Evolutionary conservation across 2,329 filamentous ascomycete species (phyloP).

Genomic region (Alternaria longipes): DNA sequence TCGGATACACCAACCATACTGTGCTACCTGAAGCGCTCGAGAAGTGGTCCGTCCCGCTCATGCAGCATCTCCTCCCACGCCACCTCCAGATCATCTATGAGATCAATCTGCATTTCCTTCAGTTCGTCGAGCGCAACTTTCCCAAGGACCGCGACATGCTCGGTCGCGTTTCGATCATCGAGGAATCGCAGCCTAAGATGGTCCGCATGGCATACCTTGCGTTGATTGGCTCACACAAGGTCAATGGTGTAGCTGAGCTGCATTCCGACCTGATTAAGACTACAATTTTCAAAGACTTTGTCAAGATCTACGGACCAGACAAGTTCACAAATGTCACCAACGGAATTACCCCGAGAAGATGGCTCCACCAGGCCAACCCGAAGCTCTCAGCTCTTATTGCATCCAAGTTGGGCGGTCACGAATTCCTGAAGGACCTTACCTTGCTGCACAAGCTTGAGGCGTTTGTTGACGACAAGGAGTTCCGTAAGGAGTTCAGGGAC

Average conservation of each 20-base stretch:
- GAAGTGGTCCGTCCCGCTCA: slow-evolving; percentile 94
- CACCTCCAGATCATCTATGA: slow-evolving; percentile 98
- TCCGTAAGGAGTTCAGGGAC: slow-evolving; percentile 93
- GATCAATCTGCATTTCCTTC: slow-evolving; percentile 94
- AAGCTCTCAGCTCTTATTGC: slow-evolving; percentile 90
- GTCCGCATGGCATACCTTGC: slow-evolving; percentile 96
- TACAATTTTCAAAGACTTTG: slow-evolving; percentile 99
- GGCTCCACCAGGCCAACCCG: slow-evolving; percentile 97
- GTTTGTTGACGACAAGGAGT: slow-evolving; percentile 84
- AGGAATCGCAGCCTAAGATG: slow-evolving; percentile 97
- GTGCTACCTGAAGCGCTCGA: slow-evolving; percentile 96
- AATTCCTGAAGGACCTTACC: slow-evolving; percentile 90
- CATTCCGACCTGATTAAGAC: slow-evolving; percentile 98
- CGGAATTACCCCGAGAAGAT: slow-evolving; percentile 93
- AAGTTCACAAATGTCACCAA: slow-evolving; percentile 99
- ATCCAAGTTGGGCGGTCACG: slow-evolving; percentile 82
- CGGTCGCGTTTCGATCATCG: slow-evolving; percentile 90
- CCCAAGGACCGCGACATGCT: slow-evolving; percentile 90
- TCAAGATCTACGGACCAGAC: slow-evolving; percentile 91
- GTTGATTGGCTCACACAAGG: slow-evolving; percentile 97
- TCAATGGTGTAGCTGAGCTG: slow-evolving; percentile 96
- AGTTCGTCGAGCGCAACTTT: slow-evolving; percentile 87
- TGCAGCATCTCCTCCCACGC: slow-evolving; percentile 91
- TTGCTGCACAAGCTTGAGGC: slow-evolving; percentile 84
- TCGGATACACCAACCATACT: slow-evolving; percentile 98